Evolutionary conservation across 2,329 filamentous ascomycete genomes (phyloP).

Genomic region (Aspergillus sclerotialis): DNA sequence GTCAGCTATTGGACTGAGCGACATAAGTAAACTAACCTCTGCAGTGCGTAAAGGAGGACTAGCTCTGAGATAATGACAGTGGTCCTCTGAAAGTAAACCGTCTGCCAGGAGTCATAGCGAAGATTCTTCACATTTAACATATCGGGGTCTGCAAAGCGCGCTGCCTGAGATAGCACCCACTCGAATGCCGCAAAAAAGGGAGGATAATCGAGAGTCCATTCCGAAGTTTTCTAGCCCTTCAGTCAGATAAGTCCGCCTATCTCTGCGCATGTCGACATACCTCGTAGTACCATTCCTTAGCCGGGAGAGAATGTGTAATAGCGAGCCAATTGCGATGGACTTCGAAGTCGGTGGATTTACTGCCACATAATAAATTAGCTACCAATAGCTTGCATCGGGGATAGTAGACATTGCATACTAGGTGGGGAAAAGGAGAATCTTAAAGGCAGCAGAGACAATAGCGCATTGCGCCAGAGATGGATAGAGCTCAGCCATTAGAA

Average conservation of each 20-base stretch:
- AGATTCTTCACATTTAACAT: conserved; percentile 80
- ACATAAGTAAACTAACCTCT: conserved; percentile 48
- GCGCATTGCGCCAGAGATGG: conserved; percentile 87
- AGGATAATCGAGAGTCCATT: conserved; percentile 99
- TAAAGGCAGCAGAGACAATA: conserved; percentile 77
- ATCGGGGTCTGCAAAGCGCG: conserved; percentile 65
- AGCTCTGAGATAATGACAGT: conserved; percentile 83
- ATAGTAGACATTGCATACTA: conserved; percentile 66
- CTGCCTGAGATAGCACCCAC: conserved; percentile 79
- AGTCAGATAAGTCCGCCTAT: too few species aligned
- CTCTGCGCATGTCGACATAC: too few species aligned
- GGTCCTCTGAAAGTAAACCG: conserved; percentile 84
- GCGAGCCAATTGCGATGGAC: conserved; percentile 98
- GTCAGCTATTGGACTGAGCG: neutral
- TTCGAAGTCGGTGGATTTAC: conserved; percentile 98
- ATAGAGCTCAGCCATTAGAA: conserved; percentile 67
- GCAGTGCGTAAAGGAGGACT: conserved; percentile 73
- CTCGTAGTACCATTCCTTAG: conserved; percentile 92
- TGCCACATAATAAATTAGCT: conserved; percentile 32
- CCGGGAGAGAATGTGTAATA: conserved; percentile 80
- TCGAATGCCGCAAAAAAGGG: conserved; percentile 98
- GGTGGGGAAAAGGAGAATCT: conserved; percentile 84
- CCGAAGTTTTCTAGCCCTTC: conserved; percentile 68
- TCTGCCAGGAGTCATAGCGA: conserved; percentile 85
- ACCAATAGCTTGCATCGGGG: neutral